Percentiles rank a stretch among this genome's conserved stretches.
Conservation (phyloP, 2,329 filamentous ascomycete species). For the Macrophomina phaseolina region DNA sequence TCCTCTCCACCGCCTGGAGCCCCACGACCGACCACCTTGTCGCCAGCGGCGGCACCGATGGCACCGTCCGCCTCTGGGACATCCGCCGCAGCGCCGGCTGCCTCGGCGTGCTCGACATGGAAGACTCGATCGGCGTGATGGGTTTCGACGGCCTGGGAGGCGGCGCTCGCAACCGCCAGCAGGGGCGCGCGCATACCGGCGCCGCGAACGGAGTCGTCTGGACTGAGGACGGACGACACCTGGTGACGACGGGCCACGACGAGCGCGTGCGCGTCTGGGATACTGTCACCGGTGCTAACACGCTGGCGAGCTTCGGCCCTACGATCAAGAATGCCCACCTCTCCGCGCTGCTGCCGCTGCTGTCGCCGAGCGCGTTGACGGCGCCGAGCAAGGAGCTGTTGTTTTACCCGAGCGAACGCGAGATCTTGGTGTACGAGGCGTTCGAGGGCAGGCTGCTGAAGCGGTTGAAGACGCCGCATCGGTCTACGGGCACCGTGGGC, state of each 20-base stretch:
- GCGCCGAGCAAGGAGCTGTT: constrained; percentile 67
- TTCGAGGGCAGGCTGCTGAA: constrained; percentile 76
- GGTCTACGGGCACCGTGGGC: constrained; percentile 24
- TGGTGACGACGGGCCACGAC: constrained; percentile 85
- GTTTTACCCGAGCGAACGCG: constrained; percentile 76
- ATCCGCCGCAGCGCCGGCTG: constrained; percentile 78
- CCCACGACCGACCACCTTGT: constrained; percentile 79
- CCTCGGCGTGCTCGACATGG: constrained; percentile 79
- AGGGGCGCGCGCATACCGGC: constrained; percentile 70
- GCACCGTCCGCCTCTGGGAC: constrained; percentile 85
- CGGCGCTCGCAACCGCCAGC: constrained; percentile 46
- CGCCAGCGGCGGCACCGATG: constrained; percentile 84
- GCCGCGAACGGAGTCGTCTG: constrained; percentile 85
- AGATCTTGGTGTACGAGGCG: constrained; percentile 81
- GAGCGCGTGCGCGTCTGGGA: constrained; percentile 88
- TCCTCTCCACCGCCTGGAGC: constrained; percentile 76
- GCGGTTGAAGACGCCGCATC: constrained; percentile 68
- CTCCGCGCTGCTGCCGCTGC: constrained; percentile 48
- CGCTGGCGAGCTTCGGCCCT: constrained; percentile 85
- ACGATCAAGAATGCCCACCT: constrained; percentile 71
- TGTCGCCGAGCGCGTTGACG: constrained; percentile 66
- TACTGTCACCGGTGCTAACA: constrained; percentile 79
- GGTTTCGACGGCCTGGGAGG: constrained; percentile 51
- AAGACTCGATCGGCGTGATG: constrained; percentile 76
- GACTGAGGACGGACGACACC: constrained; percentile 77